A percentile compares a stretch with the other conserved stretches of the same genome.
phyloP scores from a whole-genome alignment of 495 filamentous ascomycete species.

The Aspergillus ellipticus region DNA sequence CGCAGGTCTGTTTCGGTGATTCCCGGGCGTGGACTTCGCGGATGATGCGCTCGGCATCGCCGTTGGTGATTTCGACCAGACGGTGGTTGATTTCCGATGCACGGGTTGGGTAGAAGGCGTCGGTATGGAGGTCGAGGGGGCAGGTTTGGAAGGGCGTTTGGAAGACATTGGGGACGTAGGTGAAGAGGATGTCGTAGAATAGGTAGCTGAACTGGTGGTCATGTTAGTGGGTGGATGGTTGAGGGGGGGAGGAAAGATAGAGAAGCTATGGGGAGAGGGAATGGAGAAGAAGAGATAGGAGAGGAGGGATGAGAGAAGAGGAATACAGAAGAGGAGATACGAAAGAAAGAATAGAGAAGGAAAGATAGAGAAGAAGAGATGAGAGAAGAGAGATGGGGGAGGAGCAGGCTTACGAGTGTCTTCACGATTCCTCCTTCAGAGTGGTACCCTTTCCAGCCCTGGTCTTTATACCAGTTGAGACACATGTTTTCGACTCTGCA shows the following conservation, averaged over 20 bases:
- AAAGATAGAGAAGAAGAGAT: no score
- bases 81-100: slow-evolving; percentile 87
- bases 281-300: no score
- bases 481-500: slow-evolving; percentile 92
- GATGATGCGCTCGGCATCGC: slow-evolving; percentile 64
- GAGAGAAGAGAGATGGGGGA: background rate
- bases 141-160: slow-evolving; percentile 93
- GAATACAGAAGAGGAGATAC: no score
- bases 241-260: no score
- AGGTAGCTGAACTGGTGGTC: slow-evolving; percentile 67
- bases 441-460: slow-evolving; percentile 94
- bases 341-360: no score
- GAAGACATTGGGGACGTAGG: slow-evolving; percentile 94
- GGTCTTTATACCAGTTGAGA: slow-evolving; percentile 72
- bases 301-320: no score
- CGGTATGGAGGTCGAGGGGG: slow-evolving; percentile 88
- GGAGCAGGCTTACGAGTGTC: slow-evolving; percentile 61
- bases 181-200: slow-evolving; percentile 90
- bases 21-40: slow-evolving; percentile 61
- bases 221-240: background rate
- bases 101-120: slow-evolving; percentile 84
- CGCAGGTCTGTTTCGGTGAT: slow-evolving; percentile 67
- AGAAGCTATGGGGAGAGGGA: no score
- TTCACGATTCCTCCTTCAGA: slow-evolving; percentile 85
- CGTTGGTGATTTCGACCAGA: slow-evolving; percentile 78